phyloP scores from a whole-genome alignment of 768 basidiomycete species.

The Xerocomellus dryophilus region DNA sequence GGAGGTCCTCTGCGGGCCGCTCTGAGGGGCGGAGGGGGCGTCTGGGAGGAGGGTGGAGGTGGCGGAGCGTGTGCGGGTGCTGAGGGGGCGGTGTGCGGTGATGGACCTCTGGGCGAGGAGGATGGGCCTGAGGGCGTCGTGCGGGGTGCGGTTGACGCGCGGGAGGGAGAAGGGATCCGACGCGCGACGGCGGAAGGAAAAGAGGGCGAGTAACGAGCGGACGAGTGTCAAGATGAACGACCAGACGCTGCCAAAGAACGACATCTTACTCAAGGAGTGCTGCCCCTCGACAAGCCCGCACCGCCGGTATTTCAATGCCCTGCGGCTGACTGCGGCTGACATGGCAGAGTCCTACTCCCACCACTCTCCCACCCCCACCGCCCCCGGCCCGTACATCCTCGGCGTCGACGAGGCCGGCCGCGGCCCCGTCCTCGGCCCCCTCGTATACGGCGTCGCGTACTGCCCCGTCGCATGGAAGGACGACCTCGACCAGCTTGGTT shows the following conservation, averaged over 20 bases:
- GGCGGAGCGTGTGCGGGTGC: conserved; percentile 9
- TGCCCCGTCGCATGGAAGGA: conserved; percentile 79
- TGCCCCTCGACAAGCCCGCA: not conserved
- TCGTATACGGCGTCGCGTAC: conserved; percentile 95
- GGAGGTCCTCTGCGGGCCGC: conserved; percentile 12
- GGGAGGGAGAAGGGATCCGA: conserved; percentile 14
- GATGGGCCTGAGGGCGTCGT: conserved; percentile 21
- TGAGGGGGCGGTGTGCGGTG: conserved; percentile 1
- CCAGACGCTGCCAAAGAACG: conserved; percentile 23
- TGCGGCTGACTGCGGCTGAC: conserved; percentile 18
- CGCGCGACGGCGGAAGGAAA: conserved; percentile 13
- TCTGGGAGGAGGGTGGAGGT: conserved; percentile 13
- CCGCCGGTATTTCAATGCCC: conserved; percentile 6
- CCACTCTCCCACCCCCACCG: conserved; percentile 69
- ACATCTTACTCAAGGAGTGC: conserved; percentile 7
- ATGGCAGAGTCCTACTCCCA: conserved; percentile 67
- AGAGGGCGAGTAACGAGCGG: conserved; percentile 24
- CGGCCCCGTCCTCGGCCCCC: conserved; percentile 91
- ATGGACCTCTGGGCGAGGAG: conserved; percentile 17
- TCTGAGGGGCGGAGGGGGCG: not conserved
- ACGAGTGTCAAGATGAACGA: conserved; percentile 28
- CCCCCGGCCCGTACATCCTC: conserved; percentile 80
- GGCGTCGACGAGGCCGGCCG: conserved; percentile 99
- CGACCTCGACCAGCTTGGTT: conserved; percentile 75
- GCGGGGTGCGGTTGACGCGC: not conserved